Base-by-base conservation (phyloP, 2,329 filamentous ascomycete species). In the Pseudogymnoascus sp. region DNA sequence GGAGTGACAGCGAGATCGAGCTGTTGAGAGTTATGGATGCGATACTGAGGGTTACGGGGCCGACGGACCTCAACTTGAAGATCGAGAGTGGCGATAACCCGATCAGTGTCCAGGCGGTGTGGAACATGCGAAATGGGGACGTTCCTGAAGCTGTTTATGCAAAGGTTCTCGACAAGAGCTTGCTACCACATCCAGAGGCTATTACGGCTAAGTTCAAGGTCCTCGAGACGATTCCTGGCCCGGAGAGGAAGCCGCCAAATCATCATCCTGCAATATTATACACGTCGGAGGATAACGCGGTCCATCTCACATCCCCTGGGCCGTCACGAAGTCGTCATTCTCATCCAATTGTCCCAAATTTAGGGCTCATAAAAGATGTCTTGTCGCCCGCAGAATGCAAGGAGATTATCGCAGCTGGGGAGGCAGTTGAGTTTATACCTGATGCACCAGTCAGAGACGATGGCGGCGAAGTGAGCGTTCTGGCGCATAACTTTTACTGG, bases 401-500 rank as follows among this genome's bases (percentile, higher is more conserved):
- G 58, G 78, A 83, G 10, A 88, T 90, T 61, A 84, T 90, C 17
- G 82, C 84, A 0, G 84, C 86, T 0, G 86, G 83, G 4, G 87
- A 90, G 70, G 78, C 78, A 0, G 80, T 88, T 51, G 81, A 81
- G 5, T 90, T 89, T 65, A 77, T 86, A 0, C 87, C 87, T 0
- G 87, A 90, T 68, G 84, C 85, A 0, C 87, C 87, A 0, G 75
- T 89, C 31, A 82, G 84, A 2, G 83, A 84, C n/a, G 84, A 86
- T 62, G 84, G 83, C 13, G 69, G 71, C 44, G 84, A 88, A 61
- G 78, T 79, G 25, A 88, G 84, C 68, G 80, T 89, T 55, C 73
- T 89, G 1, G 87, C 87, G 0, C 87, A 90, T 75, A 90, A 89
- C 72, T 88, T 90, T 67, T 89, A 89, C 75, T 90, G 87, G 87